Evolutionary conservation across 1,139 yeast species (phyloP).

Genomic region (Saccharomyces hybrid): DNA sequence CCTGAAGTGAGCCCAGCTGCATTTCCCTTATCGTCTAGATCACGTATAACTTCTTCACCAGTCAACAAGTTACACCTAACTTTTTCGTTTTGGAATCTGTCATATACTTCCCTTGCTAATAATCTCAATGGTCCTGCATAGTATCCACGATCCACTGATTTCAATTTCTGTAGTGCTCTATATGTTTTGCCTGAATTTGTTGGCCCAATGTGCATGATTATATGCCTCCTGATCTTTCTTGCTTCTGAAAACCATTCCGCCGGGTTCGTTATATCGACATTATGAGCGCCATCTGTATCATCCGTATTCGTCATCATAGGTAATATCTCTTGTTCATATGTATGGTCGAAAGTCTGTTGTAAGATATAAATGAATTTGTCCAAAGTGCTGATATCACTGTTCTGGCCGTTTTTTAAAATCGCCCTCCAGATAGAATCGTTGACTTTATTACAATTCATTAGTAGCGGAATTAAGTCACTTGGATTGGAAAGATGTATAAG

Average conservation of each 20-base stretch:
- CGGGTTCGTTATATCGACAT: conserved; percentile 54
- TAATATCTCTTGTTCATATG: conserved; percentile 22
- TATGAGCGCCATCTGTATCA: conserved; percentile 5
- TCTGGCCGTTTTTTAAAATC: conserved; percentile 3
- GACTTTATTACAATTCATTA: conserved; percentile 11
- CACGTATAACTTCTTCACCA: conserved; percentile 84
- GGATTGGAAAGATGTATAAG: conserved; percentile 17
- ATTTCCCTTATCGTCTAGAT: conserved; percentile 59
- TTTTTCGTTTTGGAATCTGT: conserved; percentile 59
- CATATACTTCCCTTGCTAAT: conserved; percentile 85
- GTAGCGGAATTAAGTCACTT: conserved; percentile 11
- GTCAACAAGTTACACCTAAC: conserved; percentile 77
- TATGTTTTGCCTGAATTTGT: conserved; percentile 97
- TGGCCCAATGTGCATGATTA: conserved; percentile 92
- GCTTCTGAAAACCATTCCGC: conserved; percentile 89
- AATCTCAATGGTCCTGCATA: conserved; percentile 93
- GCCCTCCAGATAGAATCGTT: conserved; percentile 10
- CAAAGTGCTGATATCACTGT: conserved; percentile 2
- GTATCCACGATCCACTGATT: conserved; percentile 65
- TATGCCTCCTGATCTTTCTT: conserved; percentile 66
- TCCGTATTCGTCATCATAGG: conserved; percentile 15
- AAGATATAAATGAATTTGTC: conserved; percentile 17
- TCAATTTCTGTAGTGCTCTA: conserved; percentile 63
- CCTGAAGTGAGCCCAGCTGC: conserved; percentile 77
- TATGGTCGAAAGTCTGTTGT: conserved; percentile 13